Evolutionary conservation across 208 protist species (phyloP), one percentile per base, ranked within the genome.

Genomic region (Vickermania ingenoplastis): DNA sequence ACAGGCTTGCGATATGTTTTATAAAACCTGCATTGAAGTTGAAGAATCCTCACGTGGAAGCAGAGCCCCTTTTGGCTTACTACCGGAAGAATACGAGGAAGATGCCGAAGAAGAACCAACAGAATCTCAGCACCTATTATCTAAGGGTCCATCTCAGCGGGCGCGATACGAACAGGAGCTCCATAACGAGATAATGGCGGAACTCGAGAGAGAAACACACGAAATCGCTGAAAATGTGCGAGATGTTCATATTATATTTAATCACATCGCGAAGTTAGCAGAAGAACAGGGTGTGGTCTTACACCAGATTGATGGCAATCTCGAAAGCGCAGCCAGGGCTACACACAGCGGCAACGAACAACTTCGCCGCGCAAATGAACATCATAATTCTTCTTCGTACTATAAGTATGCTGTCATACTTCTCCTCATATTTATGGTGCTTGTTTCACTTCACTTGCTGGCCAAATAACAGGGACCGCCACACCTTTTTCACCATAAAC

Each of bases 221-320:
- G 89, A 95, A 65, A 88, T 95, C 27, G 85, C 85, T 0, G 83
- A 92, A 14, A 91, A 83, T 57, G 78, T 95, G 5, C 71, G 69
- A 3, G 85, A 95, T 65, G 91, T 95, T 25, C 79, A 91, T 49
- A 85, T 92, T 27, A 92, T 92, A 58, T 92, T 92, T 28, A 63
- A 79, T 25, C 85, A 95, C 60, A 92, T 95, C 63, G 82, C 89
- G 54, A 72, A 71, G 53, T 78, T 95, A 75, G 75, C 92, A 23
- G 71, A 76, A 22, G 83, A 92, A 55, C 89, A 95, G 57, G 89
- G 89, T 0, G 79, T 76, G 17, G 69, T 85, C 36, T 69, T 95
- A 21, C 79, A 92, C 3, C 30, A 74, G 0, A 77, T 95, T 3
- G 83, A 92, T 31, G 57, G 30, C 45, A 91, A 95, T 48, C 41